Base-by-base conservation (phyloP, 2,329 filamentous ascomycete genomes). In the Claviceps sorghi region DNA sequence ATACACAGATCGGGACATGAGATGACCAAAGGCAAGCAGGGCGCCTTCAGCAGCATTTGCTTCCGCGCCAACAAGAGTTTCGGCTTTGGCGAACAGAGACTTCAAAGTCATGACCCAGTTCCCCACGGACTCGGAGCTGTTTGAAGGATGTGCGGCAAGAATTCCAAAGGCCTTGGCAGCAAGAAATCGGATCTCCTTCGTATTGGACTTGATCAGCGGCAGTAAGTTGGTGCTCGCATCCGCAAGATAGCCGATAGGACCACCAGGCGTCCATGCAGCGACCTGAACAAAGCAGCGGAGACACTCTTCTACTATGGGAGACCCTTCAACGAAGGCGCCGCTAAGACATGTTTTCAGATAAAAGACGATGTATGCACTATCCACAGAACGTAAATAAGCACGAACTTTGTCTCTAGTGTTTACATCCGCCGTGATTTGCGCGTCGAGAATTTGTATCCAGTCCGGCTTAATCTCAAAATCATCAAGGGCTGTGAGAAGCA, bases 361-460 rank as follows among this genome's bases (percentile, higher is more conserved):
- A 6, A 68, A 65, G 0, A 67, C 55, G 2, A 79, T 56, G 15
- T 64, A 62, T 2, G 64, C 62, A 17, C 64, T 60, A 29, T 75
- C 68, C 1, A 69, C 58, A 43, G 60, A 64, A 52, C 67, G 60
- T 53, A 85, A 61, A 56, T 83, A 80, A 0, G 62, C 61, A 52
- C 74, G 77, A 52, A 89, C 74, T 6, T 74, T 74, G 29, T 75
- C 66, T 42, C 87, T 77, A 11, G 80, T 80, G 46, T 75, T 70
- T 53, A 84, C 75, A 60, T 91, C 85, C 5, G 83, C 86, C 42
- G 81, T 77, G 32, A 93, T 73, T 7, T 84, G 74, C 1, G 82
- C 79, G 58, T 90, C 85, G 2, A 97, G 72, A 58, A 85, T 84
- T 46, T 83, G 76, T 63, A 89, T 85, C 93, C 93, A 97, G 56